A percentile compares a stretch with the other conserved stretches of the same genome.
phyloP scores from a whole-genome alignment of 306 rosid genomes.

The Gastrolobium villosum region DNA sequence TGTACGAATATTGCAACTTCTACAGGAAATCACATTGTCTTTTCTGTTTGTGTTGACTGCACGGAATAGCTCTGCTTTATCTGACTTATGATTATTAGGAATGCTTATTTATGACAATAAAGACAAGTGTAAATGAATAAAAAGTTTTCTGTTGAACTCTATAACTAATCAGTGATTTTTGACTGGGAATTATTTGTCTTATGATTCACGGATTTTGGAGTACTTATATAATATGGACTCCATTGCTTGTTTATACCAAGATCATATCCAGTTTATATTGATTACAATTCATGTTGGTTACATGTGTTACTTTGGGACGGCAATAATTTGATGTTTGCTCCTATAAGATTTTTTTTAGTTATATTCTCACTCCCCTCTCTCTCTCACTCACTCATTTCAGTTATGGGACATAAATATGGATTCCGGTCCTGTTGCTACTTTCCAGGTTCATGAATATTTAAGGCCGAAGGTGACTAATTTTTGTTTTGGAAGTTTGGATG shows the following conservation, averaged over 20 bases:
- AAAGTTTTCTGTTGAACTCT: background rate
- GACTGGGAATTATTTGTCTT: background rate
- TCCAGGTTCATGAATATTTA: too few species aligned
- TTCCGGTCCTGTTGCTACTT: too few species aligned
- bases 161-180: background rate
- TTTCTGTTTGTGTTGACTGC: background rate
- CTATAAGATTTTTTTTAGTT: background rate
- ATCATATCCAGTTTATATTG: background rate
- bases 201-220: too few species aligned
- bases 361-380: background rate
- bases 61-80: background rate
- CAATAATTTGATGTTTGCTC: background rate
- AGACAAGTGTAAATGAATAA: background rate
- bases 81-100: background rate
- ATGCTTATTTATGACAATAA: background rate
- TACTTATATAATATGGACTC: background rate
- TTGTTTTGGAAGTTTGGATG: too few species aligned
- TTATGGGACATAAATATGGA: background rate
- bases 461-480: too few species aligned
- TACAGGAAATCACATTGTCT: background rate
- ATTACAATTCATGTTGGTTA: background rate
- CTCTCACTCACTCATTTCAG: constrained; percentile 42
- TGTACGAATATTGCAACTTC: background rate
- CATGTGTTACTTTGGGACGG: background rate
- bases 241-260: background rate